phyloP scores from a whole-genome alignment of 164 flowering plant species.

The Vitis riparia region DNA sequence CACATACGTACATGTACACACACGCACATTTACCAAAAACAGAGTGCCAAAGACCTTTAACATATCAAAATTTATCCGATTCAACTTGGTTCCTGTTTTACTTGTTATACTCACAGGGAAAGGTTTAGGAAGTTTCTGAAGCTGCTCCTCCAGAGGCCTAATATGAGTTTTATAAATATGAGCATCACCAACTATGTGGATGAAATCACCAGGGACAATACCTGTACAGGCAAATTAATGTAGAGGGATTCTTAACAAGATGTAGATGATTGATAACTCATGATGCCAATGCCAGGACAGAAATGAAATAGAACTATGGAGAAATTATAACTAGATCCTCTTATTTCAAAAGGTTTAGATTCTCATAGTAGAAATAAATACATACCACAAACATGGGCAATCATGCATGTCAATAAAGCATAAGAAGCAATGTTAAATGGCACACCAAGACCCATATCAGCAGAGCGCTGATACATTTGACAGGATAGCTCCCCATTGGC shows the following conservation, averaged over 20 bases:
- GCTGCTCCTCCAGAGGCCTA: conserved; percentile 85
- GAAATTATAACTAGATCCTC: too few relatives aligned
- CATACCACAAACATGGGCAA: conserved; percentile 98
- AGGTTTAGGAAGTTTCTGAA: conserved; percentile 77
- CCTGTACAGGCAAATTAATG: conserved; percentile 35
- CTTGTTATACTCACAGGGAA: conserved; percentile 68
- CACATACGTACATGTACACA: too few relatives aligned
- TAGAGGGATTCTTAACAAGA: too few relatives aligned
- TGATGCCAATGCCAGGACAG: too few relatives aligned
- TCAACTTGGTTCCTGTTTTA: too few relatives aligned
- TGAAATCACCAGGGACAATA: conserved; percentile 84
- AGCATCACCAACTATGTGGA: conserved; percentile 87
- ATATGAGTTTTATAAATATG: conserved; percentile 82
- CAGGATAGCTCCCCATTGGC: conserved; percentile 90
- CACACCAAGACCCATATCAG: conserved; percentile 96
- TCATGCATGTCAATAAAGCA: conserved; percentile 83
- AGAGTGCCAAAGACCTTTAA: too few relatives aligned
- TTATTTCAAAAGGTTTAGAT: too few relatives aligned
- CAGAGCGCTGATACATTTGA: conserved; percentile 96
- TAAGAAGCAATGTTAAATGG: conserved; percentile 97
- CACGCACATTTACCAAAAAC: too few relatives aligned
- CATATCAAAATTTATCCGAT: too few relatives aligned
- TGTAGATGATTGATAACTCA: too few relatives aligned
- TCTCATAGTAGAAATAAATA: background rate
- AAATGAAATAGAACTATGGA: too few relatives aligned